Percentiles rank a stretch among this genome's conserved stretches.
These are phyloP conservation scores for Clathrospora elynae DNA, from an alignment of 2,329 filamentous ascomycete genomes.

Conservation along the genomic window DNA sequence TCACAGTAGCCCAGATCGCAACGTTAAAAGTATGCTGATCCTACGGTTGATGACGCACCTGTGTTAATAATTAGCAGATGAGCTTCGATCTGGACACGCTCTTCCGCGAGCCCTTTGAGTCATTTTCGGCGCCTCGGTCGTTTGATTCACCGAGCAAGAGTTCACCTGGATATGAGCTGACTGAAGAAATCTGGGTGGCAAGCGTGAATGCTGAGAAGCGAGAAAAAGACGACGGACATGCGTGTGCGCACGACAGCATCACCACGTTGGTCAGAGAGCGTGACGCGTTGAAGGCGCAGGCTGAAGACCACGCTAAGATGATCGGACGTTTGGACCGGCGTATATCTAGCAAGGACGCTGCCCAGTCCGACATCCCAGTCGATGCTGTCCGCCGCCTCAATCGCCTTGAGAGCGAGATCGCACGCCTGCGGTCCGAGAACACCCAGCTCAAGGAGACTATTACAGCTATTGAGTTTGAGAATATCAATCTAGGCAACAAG, in stretches of 20 bases:
- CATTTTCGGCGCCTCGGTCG: not conserved
- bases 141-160: not conserved
- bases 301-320: constrained; percentile 1
- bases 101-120: constrained; percentile 6
- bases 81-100: constrained; percentile 13
- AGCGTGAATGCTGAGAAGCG: not conserved
- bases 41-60: no score
- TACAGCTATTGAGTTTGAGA: constrained; percentile 13
- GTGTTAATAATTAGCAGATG: constrained; percentile 7
- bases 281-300: constrained; percentile 9
- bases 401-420: constrained; percentile 16
- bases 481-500: constrained; percentile 7
- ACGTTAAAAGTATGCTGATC: not conserved
- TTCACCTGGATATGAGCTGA: not conserved
- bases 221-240: not conserved
- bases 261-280: constrained; percentile 8
- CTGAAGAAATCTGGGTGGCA: not conserved
- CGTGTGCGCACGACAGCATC: not conserved
- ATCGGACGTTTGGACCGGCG: constrained; percentile 10
- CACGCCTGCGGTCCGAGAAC: constrained; percentile 17
- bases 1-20: no score
- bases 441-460: constrained; percentile 13
- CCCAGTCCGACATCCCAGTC: not conserved
- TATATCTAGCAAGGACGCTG: constrained; percentile 1
- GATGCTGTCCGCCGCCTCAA: constrained; percentile 17